Percentiles rank a stretch among this genome's conserved stretches.
phyloP scores from a whole-genome alignment of 2,329 filamentous ascomycete species.

The Phialophora tarda region DNA sequence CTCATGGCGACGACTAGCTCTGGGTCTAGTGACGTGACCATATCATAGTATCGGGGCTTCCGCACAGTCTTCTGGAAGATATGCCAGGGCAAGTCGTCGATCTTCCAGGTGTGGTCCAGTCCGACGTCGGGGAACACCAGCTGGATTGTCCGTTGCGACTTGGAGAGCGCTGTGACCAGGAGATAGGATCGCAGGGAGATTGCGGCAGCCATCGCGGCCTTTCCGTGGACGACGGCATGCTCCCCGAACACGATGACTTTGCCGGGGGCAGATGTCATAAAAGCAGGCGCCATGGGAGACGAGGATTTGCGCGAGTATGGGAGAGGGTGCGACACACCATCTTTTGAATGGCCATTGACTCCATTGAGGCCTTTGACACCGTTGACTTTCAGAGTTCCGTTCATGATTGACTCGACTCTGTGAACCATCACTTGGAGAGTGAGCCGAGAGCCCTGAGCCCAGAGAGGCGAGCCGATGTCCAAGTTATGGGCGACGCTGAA shows the following conservation, averaged over 20 bases:
- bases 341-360: constrained; percentile 35
- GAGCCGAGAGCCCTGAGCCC: constrained; percentile 2
- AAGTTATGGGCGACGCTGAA: not conserved
- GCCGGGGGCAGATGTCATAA: constrained; percentile 97
- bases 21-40: constrained; percentile 80
- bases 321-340: constrained; percentile 20
- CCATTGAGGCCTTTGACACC: constrained; percentile 33
- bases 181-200: constrained; percentile 96
- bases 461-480: not conserved
- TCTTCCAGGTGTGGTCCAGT: constrained; percentile 90
- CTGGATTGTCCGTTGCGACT: constrained; percentile 85
- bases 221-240: constrained; percentile 96
- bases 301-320: constrained; percentile 49
- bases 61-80: constrained; percentile 78
- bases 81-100: constrained; percentile 87
- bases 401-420: constrained; percentile 30
- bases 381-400: constrained; percentile 31
- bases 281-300: constrained; percentile 76
- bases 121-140: constrained; percentile 90
- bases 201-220: constrained; percentile 92
- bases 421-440: constrained; percentile 23
- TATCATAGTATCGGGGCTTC: constrained; percentile 94
- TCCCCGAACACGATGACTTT: constrained; percentile 99
- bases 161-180: constrained; percentile 90
- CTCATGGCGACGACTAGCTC: constrained; percentile 81